A percentile compares a stretch with the other conserved stretches of the same genome.
Conservation (phyloP, 2,329 filamentous ascomycete genomes). For the Colletotrichum echinochloae region DNA sequence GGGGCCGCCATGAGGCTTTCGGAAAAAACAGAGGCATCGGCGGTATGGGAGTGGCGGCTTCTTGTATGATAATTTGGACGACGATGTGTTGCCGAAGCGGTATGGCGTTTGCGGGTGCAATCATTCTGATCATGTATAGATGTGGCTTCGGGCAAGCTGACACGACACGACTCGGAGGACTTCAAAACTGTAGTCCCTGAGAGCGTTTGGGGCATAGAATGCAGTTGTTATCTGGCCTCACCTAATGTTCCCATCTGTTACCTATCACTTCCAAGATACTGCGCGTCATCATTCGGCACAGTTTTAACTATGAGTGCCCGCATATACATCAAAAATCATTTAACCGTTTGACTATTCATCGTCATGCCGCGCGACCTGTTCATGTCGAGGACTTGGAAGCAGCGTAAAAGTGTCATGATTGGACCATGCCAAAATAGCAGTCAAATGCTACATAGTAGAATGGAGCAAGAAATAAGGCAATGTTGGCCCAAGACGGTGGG, state of each 20-base stretch:
- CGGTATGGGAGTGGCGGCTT: constrained; percentile 30
- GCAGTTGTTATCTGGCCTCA: constrained; percentile 24
- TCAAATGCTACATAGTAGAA: neutral
- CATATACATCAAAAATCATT: no score
- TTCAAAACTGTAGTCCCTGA: constrained; percentile 5
- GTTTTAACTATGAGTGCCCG: neutral
- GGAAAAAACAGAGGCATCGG: constrained; percentile 11
- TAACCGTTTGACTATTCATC: neutral
- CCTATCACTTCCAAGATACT: neutral
- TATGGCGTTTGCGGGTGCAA: constrained; percentile 38
- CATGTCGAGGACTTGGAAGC: no score
- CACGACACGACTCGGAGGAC: constrained; percentile 2
- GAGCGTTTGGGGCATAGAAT: constrained; percentile 29
- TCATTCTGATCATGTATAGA: constrained; percentile 38
- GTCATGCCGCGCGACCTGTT: neutral
- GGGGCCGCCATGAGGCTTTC: constrained; percentile 2
- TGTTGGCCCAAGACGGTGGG: constrained; percentile 16
- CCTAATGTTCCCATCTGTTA: neutral
- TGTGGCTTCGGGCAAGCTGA: constrained; percentile 23
- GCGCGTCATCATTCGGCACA: neutral
- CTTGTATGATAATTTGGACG: constrained; percentile 40
- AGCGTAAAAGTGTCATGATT: neutral
- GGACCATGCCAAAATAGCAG: neutral
- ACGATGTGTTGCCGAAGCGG: constrained; percentile 39
- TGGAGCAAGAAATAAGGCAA: neutral